Percentiles rank a stretch among this genome's conserved stretches.
Evolutionary conservation across 495 filamentous ascomycete species (phyloP).

Genomic region (Rusavskia elegans): DNA sequence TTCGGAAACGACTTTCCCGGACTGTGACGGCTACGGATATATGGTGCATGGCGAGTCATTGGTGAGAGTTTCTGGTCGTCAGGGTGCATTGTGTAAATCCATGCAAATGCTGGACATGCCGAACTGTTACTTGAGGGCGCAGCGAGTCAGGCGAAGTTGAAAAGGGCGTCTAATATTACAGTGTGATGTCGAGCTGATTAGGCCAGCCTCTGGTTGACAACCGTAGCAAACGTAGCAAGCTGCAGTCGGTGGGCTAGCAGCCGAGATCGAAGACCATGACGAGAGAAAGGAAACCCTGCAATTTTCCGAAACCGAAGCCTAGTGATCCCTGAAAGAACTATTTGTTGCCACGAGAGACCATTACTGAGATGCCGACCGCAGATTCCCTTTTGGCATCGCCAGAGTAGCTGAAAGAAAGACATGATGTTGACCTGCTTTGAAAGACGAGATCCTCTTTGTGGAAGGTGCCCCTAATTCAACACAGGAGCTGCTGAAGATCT

Average conservation of each 20-base stretch:
- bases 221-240: background rate
- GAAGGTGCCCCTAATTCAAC: background rate
- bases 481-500: background rate
- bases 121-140: background rate
- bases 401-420: background rate
- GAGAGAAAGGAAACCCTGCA: background rate
- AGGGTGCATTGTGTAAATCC: background rate
- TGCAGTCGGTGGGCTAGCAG: background rate
- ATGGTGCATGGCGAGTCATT: background rate
- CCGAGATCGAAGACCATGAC: background rate
- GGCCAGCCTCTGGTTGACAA: background rate
- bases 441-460: background rate
- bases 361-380: background rate
- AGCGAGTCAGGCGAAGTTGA: background rate
- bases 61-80: background rate
- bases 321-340: background rate
- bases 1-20: background rate
- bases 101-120: background rate
- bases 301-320: background rate
- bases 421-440: background rate
- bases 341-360: background rate
- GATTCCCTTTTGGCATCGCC: background rate
- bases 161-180: constrained; percentile 1
- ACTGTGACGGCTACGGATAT: background rate
- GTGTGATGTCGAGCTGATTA: background rate